Conservation (phyloP, 306 rosid species). For the Leucaena leucocephala region DNA sequence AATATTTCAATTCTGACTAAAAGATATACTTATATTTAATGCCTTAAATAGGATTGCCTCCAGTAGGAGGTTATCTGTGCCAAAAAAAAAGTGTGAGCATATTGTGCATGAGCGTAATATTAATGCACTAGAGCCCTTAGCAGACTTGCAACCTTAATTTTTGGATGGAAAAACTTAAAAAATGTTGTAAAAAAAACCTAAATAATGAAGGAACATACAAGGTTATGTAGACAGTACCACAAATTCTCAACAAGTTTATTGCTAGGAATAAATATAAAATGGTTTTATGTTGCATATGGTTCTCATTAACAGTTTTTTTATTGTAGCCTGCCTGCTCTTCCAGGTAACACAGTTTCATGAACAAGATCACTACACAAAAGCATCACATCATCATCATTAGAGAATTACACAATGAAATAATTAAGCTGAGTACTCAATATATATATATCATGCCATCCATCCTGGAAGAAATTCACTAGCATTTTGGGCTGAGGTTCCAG, state of each 20-base stretch:
- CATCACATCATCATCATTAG: constrained; percentile 4
- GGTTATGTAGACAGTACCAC: background rate
- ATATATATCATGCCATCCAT: constrained; percentile 40
- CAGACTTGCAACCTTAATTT: too few species aligned
- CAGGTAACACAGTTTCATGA: constrained; percentile 18
- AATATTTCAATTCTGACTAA: too few species aligned
- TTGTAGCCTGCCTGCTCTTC: constrained; percentile 28
- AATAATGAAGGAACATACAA: too few species aligned
- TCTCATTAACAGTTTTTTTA: constrained; percentile 20
- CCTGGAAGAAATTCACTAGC: constrained; percentile 43
- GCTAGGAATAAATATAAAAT: constrained; percentile 2
- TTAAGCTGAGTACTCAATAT: constrained; percentile 26
- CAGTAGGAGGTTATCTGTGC: too few species aligned
- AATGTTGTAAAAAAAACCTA: too few species aligned
- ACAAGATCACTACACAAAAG: constrained; percentile 21
- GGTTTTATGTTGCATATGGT: background rate
- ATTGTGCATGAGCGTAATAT: too few species aligned
- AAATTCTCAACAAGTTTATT: constrained; percentile 30
- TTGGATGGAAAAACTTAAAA: too few species aligned
- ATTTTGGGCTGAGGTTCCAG: constrained; percentile 44
- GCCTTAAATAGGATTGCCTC: too few species aligned
- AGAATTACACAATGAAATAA: background rate
- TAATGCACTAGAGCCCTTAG: too few species aligned
- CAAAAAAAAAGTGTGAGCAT: too few species aligned
- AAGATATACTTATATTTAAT: too few species aligned